Evolutionary conservation across 1,284 basidiomycete genomes (phyloP), one percentile per base, ranked within the genome.

Genomic region (Tausonia pullulans): DNA sequence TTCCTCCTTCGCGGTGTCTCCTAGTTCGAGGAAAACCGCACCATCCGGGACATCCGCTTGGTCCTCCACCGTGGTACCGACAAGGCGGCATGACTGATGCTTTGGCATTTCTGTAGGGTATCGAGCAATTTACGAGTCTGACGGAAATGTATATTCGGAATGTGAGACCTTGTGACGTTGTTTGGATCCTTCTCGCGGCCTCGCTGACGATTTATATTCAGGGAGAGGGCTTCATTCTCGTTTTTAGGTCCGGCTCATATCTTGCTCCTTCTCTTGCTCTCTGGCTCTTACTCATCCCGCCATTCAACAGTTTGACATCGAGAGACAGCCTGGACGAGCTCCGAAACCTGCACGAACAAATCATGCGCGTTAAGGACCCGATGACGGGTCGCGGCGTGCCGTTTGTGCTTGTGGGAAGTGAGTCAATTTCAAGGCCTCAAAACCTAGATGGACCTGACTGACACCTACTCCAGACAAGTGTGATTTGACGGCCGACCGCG

Each of bases 401-500:
- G 1, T 62, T 73, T 44, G 72, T 74, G 2, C 68, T 75, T 16
- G 73, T 75, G 5, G 74, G 74, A 5, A 74, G 72, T 75, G 68
- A 68, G 72, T 69, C 3, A 3, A 16, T 6, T n/a, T 6, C 13
- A 11, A 43, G 11, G 53, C 45, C 45, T 43, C 48, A 4, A 16
- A 11, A 52, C 14, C 16, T 40, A 27, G 50, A n/a, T 46, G 7
- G 5, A 1, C 6, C 43, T 56, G 48, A 49, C 43, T 5, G 27
- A 16, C 13, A 11, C 27, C 40, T 48, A 11, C n/a, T 27, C 11
- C 45, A 74, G 73, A 73, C 68, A 74, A 75, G 61, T 65, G 64
- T 14, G 74, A 75, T 61, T 67, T 75, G 44, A 65, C 58, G 5
- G 65, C 69, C 44, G 71, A 74, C 51, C 63, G 74, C 27, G 68